Evolutionary conservation across 192 early-diverging fungal species (phyloP), one percentile per base, ranked within the genome.

Genomic region (Coemansia brasiliensis): DNA sequence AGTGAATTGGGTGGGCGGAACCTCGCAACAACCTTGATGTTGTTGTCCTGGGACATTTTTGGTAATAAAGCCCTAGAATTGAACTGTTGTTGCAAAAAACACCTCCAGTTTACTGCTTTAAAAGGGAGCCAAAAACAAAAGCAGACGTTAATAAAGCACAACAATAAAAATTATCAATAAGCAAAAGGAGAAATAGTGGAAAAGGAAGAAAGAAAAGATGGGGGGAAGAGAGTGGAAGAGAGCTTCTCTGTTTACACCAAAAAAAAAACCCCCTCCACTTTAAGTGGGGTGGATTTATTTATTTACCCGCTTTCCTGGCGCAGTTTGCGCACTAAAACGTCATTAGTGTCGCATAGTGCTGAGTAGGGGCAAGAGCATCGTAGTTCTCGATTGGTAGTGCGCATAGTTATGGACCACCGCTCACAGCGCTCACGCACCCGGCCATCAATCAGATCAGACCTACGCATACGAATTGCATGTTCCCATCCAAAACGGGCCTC

Each of bases 11-110:
- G 92, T 49, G 96, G 96, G 50, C 94, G 86, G 81, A 99, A 96
- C 50, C 96, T 89, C 83, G 93, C 94, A 58, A 99, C 90, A 59
- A 99, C 96, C 74, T 90, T 90, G 82, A 98, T 97, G 74, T 92
- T 94, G 72, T 88, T 92, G 71, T 69, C 70, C 61, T 74, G 71
- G 72, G 84, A 84, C 84, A 87, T 87, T 25, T 40, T 8, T 15
- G 50, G 17, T 9, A 35, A 35, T 35, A 21, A 52, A 20, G 20
- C 12, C 17, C 17, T 18, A 24, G 13, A 52, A 13, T 17, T 35
- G 32, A 35, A 35, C 6, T 2, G 6, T 35, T 35, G 32, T 7
- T 38, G 11, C 35, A 38, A 22, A 40, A 13, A 9, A 22, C 32
- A 7, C 32, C 32, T 35, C 10, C 6, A 20, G 13, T 43, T 20